Evolutionary conservation across 2,329 filamentous ascomycete species (phyloP), one percentile per base, ranked within the genome.

Genomic region (Fusarium concolor): DNA sequence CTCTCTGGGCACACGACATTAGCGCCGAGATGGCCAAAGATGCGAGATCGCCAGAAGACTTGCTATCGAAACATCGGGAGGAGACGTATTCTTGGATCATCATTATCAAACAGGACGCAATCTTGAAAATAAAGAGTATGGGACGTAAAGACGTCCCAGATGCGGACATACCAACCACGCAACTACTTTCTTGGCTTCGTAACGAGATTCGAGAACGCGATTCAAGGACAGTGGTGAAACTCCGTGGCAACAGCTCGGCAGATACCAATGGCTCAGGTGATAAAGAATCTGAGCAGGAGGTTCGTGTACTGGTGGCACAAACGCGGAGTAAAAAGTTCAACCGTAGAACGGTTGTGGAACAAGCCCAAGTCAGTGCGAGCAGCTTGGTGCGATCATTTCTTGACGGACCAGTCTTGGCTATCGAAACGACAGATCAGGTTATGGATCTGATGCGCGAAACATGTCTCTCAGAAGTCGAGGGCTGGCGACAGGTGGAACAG

Each of bases 281-380:
- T n/a, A 73, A 71, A 43, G 75, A 78, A 26, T 80, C 84, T 55
- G 85, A 89, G 60, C 90, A 91, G 70, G 91, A 95, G 56, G 94
- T 98, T 44, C 90, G 92, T 62, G 90, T 98, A n/a, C 85, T 97
- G 6, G 86, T 94, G 8, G 89, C 92, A 2, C 90, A 92, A 58
- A 94, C 93, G 49, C 89, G 90, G 72, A 93, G 90, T 78, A 97
- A 97, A 80, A 98, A 97, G 82, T 92, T 91, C 67, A 97, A 97
- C 79, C 89, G 95, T 53, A 89, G 90, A 75, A 90, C 90, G 28
- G 93, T 98, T 49, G 90, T 97, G 46, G 93, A 97, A 76, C 91
- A 94, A 69, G 90, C 90, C 64, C 88, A 88, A 79, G 77, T 76
- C 57, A 84, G 82, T 67, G 84, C 83, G 6, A 84, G 87, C 29